These are phyloP conservation scores for Verticillium longisporum DNA, from an alignment of 2,329 filamentous ascomycete genomes.

Conservation along the genomic window DNA sequence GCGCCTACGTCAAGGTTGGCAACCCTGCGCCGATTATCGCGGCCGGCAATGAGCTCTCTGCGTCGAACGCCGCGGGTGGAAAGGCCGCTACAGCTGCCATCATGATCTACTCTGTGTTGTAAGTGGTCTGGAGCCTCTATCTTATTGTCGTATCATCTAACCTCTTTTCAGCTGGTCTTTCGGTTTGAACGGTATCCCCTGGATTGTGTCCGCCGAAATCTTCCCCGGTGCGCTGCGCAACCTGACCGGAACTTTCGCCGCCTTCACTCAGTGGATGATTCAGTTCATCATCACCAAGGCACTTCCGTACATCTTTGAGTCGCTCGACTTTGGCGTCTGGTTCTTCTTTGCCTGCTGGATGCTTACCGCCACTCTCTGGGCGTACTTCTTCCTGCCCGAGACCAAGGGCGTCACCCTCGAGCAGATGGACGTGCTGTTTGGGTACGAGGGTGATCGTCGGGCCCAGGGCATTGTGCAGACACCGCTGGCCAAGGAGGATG, in stretches of 20 bases:
- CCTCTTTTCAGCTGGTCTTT: conserved; percentile 28
- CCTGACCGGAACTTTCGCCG: conserved; percentile 32
- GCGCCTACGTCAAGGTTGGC: conserved; percentile 44
- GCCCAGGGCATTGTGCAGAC: neutral
- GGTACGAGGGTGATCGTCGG: conserved; percentile 7
- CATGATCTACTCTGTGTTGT: conserved; percentile 48
- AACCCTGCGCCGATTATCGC: conserved; percentile 38
- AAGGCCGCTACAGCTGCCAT: conserved; percentile 47
- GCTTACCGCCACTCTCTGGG: conserved; percentile 38
- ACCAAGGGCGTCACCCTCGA: conserved; percentile 49
- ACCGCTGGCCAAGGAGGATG: neutral
- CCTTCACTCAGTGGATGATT: conserved; percentile 31
- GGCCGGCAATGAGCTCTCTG: conserved; percentile 31
- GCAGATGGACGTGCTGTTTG: conserved; percentile 33
- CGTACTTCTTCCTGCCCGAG: conserved; percentile 46
- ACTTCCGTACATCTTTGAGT: conserved; percentile 35
- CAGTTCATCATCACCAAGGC: conserved; percentile 37
- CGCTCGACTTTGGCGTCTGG: conserved; percentile 43
- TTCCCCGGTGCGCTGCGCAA: conserved; percentile 35
- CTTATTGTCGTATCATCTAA: neutral
- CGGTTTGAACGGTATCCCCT: conserved; percentile 37
- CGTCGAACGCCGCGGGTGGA: conserved; percentile 36
- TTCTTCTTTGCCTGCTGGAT: conserved; percentile 51
- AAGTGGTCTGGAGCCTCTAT: conserved; percentile 15
- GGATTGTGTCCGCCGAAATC: conserved; percentile 37